Conservation (phyloP, 495 filamentous ascomycete species). For the Mytilinidion resinicola region DNA sequence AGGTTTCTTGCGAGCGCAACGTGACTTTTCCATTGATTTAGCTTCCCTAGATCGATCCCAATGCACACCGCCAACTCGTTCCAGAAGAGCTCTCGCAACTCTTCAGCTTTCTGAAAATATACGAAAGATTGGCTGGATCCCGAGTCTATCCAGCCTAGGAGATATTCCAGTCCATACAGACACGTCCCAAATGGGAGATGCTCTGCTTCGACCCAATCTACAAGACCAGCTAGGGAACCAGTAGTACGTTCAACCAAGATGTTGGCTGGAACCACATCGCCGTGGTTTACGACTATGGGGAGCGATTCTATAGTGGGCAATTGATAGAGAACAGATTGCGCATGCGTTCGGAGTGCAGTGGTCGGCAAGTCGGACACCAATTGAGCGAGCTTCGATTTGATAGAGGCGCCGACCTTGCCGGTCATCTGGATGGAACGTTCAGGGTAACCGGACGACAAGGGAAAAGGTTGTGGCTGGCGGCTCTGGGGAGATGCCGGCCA, state of each 20-base stretch:
- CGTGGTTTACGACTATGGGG: constrained; percentile 49
- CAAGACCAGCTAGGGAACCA: constrained; percentile 46
- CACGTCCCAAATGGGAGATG: constrained; percentile 50
- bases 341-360: constrained; percentile 26
- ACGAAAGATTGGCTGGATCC: constrained; percentile 18
- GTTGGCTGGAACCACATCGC: constrained; percentile 50
- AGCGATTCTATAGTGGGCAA: constrained; percentile 39
- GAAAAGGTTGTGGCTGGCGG: constrained; percentile 4
- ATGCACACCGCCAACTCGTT: constrained; percentile 33
- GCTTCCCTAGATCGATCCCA: constrained; percentile 31
- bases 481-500: constrained; percentile 24
- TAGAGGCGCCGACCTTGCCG: constrained; percentile 27
- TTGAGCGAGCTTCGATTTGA: constrained; percentile 30
- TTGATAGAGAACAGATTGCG: constrained; percentile 29
- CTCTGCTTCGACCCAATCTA: constrained; percentile 60
- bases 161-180: constrained; percentile 50
- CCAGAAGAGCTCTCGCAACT: constrained; percentile 47
- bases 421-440: constrained; percentile 3
- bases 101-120: constrained; percentile 40
- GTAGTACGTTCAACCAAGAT: constrained; percentile 73
- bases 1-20: constrained; percentile 42
- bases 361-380: constrained; percentile 39
- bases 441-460: neutral
- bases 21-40: neutral
- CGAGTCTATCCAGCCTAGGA: constrained; percentile 41